Evolutionary conservation across 768 basidiomycete species (phyloP).

Genomic region (Xerocomellus dryophilus): DNA sequence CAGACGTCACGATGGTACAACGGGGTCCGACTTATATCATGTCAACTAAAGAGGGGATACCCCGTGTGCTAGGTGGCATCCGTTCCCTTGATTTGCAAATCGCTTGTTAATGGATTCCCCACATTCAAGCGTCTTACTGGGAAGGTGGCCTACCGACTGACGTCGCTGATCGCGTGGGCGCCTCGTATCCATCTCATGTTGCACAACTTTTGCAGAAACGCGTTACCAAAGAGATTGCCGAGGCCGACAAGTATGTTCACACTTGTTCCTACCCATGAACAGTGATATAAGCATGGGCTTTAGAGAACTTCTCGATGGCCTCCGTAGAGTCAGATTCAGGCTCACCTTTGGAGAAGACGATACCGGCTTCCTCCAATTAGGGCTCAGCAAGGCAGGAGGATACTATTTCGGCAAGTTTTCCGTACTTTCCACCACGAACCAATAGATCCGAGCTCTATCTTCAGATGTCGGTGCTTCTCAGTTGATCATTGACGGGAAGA

Average conservation of each 20-base stretch:
- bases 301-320: slow-evolving; percentile 52
- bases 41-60: slow-evolving; percentile 41
- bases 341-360: slow-evolving; percentile 48
- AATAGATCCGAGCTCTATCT: background rate
- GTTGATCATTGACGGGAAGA: slow-evolving; percentile 43
- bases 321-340: slow-evolving; percentile 58
- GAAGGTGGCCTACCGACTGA: slow-evolving; percentile 48
- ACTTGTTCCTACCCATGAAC: background rate
- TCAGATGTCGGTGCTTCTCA: slow-evolving; percentile 42
- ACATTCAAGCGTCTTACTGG: slow-evolving; percentile 35
- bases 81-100: slow-evolving; percentile 14
- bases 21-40: slow-evolving; percentile 54
- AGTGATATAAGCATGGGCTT: background rate
- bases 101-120: background rate
- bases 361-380: slow-evolving; percentile 48
- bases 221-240: slow-evolving; percentile 43
- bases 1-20: slow-evolving; percentile 49
- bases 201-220: slow-evolving; percentile 35
- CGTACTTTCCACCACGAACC: background rate
- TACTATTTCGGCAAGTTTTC: slow-evolving; percentile 58
- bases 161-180: slow-evolving; percentile 51
- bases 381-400: slow-evolving; percentile 52
- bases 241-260: slow-evolving; percentile 49
- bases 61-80: slow-evolving; percentile 19
- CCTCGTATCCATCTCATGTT: slow-evolving; percentile 42